A percentile compares a stretch with the other conserved stretches of the same genome.
These are phyloP conservation scores for Cystobasidium ongulense DNA, from an alignment of 768 basidiomycete genomes.

Conservation along the genomic window DNA sequence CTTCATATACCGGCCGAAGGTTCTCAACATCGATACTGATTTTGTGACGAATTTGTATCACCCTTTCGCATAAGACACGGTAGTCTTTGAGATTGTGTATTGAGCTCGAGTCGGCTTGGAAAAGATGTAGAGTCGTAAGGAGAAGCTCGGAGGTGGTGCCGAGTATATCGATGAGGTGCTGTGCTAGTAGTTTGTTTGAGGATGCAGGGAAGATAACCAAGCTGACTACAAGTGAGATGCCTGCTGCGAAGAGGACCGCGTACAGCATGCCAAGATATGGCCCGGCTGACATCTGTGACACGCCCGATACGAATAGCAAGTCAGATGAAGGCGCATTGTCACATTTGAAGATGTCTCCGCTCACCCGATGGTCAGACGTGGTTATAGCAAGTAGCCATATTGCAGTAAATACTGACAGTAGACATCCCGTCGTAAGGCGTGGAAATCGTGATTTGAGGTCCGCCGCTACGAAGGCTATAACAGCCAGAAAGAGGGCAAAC, in stretches of 20 bases:
- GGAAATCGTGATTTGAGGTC: slow-evolving; percentile 18
- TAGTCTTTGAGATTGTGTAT: neutral
- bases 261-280: slow-evolving; percentile 26
- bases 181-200: neutral
- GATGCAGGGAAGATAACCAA: neutral
- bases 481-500: slow-evolving; percentile 1
- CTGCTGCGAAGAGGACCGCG: slow-evolving; percentile 13
- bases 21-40: neutral
- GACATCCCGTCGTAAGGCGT: neutral
- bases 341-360: neutral
- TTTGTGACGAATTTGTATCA: neutral
- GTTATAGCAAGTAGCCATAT: slow-evolving; percentile 5
- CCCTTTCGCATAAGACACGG: neutral
- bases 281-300: neutral
- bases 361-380: neutral
- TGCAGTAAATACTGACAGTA: neutral
- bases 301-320: neutral
- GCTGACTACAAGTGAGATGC: slow-evolving; percentile 5
- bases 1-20: slow-evolving; percentile 5
- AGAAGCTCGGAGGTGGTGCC: slow-evolving; percentile 15
- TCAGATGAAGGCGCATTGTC: neutral
- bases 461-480: slow-evolving; percentile 14
- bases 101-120: neutral
- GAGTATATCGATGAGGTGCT: neutral
- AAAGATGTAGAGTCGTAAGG: slow-evolving; percentile 21